phyloP scores from a whole-genome alignment of 495 filamentous ascomycete genomes.

The Lepraria neglecta region DNA sequence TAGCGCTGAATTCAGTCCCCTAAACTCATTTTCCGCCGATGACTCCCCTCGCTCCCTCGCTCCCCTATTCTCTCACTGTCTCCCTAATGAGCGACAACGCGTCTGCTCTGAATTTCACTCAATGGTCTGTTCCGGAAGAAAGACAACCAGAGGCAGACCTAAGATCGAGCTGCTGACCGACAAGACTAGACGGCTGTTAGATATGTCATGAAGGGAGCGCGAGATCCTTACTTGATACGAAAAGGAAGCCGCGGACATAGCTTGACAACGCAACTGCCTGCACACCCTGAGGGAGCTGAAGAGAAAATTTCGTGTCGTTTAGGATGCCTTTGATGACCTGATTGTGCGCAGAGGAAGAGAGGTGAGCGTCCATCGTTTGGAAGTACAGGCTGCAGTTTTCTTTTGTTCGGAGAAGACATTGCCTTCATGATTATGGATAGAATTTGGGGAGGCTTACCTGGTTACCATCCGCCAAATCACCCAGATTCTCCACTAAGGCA shows the following conservation, averaged over 20 bases:
- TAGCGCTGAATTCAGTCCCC: too few species aligned
- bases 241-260: slow-evolving; percentile 32
- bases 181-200: background rate
- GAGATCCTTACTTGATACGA: slow-evolving; percentile 28
- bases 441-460: slow-evolving; percentile 12
- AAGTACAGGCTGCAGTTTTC: background rate
- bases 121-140: background rate
- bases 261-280: slow-evolving; percentile 22
- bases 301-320: slow-evolving; percentile 27
- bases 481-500: slow-evolving; percentile 21
- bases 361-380: background rate
- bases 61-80: too few species aligned
- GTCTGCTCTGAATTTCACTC: too few species aligned
- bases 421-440: slow-evolving; percentile 2
- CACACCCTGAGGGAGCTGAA: slow-evolving; percentile 20
- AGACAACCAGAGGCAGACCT: background rate
- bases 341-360: background rate
- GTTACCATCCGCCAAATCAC: slow-evolving; percentile 10
- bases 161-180: background rate
- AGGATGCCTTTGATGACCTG: slow-evolving; percentile 32
- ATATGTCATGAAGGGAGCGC: background rate
- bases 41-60: too few species aligned
- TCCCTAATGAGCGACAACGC: too few species aligned
- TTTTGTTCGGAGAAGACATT: background rate
- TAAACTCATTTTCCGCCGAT: too few species aligned